Evolutionary conservation across 202 grass and related monocot genomes (phyloP).

Genomic region (Hordeum pubiflorum): DNA sequence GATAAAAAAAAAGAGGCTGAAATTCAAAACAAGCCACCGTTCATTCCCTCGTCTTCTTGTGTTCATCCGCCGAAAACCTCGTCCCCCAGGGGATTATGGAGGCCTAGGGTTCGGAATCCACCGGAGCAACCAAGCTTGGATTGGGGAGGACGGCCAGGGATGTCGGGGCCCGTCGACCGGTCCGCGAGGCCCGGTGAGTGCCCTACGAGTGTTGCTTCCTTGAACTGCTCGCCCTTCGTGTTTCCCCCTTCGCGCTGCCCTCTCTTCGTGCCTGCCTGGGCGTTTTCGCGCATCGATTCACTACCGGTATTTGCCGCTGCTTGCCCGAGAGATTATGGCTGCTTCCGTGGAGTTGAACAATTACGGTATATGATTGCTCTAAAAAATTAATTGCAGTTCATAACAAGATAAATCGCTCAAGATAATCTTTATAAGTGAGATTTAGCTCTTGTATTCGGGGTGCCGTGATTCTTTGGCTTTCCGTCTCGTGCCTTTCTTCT

Average conservation of each 20-base stretch:
- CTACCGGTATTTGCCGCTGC: not conserved
- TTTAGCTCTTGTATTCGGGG: not conserved
- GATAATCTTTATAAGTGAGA: not conserved
- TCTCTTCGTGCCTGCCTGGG: not conserved
- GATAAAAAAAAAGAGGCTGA: not conserved
- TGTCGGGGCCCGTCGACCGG: conserved; percentile 61
- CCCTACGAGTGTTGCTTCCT: not conserved
- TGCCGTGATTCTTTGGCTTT: not conserved
- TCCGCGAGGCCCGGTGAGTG: conserved; percentile 61
- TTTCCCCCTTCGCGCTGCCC: not conserved
- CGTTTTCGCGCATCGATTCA: not conserved
- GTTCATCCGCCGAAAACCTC: not conserved
- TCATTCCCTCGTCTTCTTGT: not conserved
- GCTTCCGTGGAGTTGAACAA: not conserved
- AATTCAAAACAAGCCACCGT: conserved; percentile 5
- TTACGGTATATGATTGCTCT: not conserved
- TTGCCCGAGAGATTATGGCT: not conserved
- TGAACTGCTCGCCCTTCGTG: not conserved
- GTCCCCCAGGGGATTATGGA: not conserved
- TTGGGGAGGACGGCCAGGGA: conserved; percentile 10
- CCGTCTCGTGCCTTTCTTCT: not conserved
- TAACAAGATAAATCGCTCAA: not conserved
- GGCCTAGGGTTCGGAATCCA: conserved; percentile 1
- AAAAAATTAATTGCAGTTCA: not conserved
- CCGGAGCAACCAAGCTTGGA: not conserved